Conservation (phyloP, 2,329 filamentous ascomycete genomes). For the Pseudogymnoascus sp. region DNA sequence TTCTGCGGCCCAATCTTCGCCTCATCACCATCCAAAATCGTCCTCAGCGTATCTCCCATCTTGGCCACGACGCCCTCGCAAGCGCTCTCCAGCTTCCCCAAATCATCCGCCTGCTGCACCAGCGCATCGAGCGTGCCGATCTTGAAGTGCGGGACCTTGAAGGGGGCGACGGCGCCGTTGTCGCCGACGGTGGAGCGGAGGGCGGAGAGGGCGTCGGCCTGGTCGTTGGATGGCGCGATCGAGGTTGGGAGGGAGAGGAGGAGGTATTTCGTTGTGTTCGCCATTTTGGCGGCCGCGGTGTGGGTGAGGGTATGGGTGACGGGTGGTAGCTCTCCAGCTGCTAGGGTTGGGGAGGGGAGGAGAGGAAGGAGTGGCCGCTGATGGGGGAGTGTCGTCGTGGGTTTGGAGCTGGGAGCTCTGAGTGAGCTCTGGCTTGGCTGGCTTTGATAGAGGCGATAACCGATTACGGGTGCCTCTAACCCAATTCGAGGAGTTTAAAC, state of each 20-base stretch:
- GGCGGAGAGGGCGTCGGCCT: conserved; percentile 73
- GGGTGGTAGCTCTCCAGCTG: neutral
- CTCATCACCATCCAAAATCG: conserved; percentile 31
- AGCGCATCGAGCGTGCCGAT: conserved; percentile 93
- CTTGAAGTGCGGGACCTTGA: conserved; percentile 89
- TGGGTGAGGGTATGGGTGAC: neutral
- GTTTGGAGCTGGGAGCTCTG: conserved; percentile 5
- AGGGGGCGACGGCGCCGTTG: conserved; percentile 68
- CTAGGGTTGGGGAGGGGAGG: neutral
- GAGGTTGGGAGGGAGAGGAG: conserved; percentile 85
- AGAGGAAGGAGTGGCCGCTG: neutral
- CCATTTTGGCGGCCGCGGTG: neutral
- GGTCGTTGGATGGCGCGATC: conserved; percentile 73
- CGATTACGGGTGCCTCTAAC: conserved; percentile 9
- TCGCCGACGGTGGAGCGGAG: conserved; percentile 70
- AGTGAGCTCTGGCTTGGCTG: conserved; percentile 7
- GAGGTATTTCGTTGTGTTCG: conserved; percentile 57
- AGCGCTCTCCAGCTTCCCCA: conserved; percentile 75
- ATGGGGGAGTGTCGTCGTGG: neutral
- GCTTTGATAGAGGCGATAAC: conserved; percentile 6
- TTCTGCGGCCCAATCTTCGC: conserved; percentile 66
- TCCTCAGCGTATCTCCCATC: conserved; percentile 44
- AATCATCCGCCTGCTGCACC: conserved; percentile 92
- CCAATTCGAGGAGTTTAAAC: conserved; percentile 2
- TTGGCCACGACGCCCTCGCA: conserved; percentile 82